Conservation (phyloP, 768 basidiomycete species). For the Mycena albidolilacea region DNA sequence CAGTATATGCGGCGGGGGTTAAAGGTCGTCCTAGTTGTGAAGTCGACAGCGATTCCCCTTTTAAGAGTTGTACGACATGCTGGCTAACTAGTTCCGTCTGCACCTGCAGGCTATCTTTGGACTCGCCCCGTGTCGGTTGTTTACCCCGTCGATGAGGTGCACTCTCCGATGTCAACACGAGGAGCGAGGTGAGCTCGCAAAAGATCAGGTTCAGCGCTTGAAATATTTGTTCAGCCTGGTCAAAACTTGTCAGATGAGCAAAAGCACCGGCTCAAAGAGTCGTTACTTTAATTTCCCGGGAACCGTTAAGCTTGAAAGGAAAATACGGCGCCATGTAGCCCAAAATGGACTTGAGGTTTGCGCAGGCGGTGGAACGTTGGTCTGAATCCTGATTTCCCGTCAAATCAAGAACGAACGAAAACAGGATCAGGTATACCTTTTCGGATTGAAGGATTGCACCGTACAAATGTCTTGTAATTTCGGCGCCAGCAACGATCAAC, state of each 20-base stretch:
- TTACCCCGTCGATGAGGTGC: conserved; percentile 40
- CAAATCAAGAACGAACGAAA: conserved; percentile 19
- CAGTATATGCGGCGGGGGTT: conserved; percentile 69
- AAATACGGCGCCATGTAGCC: conserved; percentile 88
- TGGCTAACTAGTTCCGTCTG: conserved; percentile 69
- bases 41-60: conserved; percentile 60
- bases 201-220: conserved; percentile 84
- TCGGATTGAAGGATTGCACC: conserved; percentile 66
- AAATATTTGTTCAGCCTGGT: conserved; percentile 74
- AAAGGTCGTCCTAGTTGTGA: conserved; percentile 67
- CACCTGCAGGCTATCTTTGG: conserved; percentile 46
- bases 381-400: conserved; percentile 41
- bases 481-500: conserved; percentile 69
- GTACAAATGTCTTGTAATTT: conserved; percentile 75
- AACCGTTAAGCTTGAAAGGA: conserved; percentile 71
- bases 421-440: conserved; percentile 42
- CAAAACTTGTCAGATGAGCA: conserved; percentile 29
- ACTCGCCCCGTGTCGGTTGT: conserved; percentile 38
- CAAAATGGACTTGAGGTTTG: conserved; percentile 72
- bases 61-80: conserved; percentile 73
- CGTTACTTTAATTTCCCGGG: conserved; percentile 72
- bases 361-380: conserved; percentile 48
- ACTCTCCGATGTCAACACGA: conserved; percentile 59
- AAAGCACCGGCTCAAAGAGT: conserved; percentile 9
- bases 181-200: conserved; percentile 81